Conservation (phyloP, 2,329 filamentous ascomycete species). For the Penicillium concentricum region DNA sequence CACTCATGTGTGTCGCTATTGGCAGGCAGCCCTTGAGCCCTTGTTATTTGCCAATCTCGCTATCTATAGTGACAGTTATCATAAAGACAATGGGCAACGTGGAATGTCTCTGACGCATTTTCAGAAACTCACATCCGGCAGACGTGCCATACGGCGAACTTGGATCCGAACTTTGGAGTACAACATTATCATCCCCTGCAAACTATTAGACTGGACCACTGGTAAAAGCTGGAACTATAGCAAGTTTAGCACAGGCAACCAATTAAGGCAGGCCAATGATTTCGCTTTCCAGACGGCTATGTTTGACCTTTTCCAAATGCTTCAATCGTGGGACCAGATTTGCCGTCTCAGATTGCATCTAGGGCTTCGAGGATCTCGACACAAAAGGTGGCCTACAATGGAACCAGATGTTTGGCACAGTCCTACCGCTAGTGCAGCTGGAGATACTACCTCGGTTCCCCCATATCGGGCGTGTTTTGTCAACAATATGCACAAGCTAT, state of each 20-base stretch:
- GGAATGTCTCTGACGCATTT: conserved; percentile 9
- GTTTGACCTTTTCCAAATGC: conserved; percentile 1
- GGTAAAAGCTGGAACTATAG: not conserved
- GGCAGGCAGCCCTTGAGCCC: conserved; percentile 12
- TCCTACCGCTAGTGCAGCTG: not conserved
- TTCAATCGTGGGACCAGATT: conserved; percentile 8
- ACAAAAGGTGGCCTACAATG: conserved; percentile 1
- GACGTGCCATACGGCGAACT: not conserved
- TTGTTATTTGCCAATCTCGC: conserved; percentile 9
- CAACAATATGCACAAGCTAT: not conserved
- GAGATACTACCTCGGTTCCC: not conserved
- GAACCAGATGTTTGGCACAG: conserved; percentile 9
- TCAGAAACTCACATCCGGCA: conserved; percentile 6
- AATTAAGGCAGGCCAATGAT: conserved; percentile 11
- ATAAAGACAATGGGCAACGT: not conserved
- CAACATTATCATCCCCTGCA: conserved; percentile 8
- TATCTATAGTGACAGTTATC: conserved; percentile 10
- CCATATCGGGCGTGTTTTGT: conserved; percentile 15
- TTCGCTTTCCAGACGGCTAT: conserved; percentile 6
- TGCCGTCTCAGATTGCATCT: conserved; percentile 5
- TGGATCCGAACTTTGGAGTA: conserved; percentile 10
- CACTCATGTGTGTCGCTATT: conserved; percentile 15
- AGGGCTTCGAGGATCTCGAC: conserved; percentile 1
- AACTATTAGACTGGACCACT: conserved; percentile 9
- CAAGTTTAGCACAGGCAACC: conserved; percentile 8